Evolutionary conservation across 306 rosid species (phyloP), one percentile per base, ranked within the genome.

Genomic region (Oemleria cerasiformis): DNA sequence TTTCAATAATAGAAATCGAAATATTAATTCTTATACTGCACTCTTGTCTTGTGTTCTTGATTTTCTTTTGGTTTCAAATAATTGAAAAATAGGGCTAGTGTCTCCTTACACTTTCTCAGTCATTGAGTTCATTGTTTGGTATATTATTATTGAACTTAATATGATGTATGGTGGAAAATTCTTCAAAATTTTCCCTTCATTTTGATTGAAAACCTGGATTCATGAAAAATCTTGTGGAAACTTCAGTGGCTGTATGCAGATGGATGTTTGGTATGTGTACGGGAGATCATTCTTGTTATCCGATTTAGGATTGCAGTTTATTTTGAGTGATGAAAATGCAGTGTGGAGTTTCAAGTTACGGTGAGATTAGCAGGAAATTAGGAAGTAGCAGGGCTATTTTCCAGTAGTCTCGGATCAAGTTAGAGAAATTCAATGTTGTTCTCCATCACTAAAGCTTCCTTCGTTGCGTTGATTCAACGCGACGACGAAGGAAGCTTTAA

Each of bases 11-110:
- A 7, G 5, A n/a, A 16, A 7, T 65, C 16, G 48, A 68, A 50
- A 50, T 68, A n/a, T 30, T 68, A 3, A n/a, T 12, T 65, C 17
- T n/a, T 15, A 15, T 30, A 15, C 44, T 49, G 43, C 9, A 64
- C 6, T 64, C 68, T 20, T 42, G 50, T 63, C 67, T 63, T 41
- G 38, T 47, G 17, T 25, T 65, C 23, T 65, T 65, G 50, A 25
- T 58, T 2, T 30, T 25, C 16, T 56, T 56, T 49, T 14, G 55
- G 55, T 16, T 49, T 16, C 55, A 49, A 14, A 6, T 49, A 49
- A 16, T 16, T 49, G 55, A n/a, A 49, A 16, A 5, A 16, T 1
- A 7, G 4, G 16, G 16, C 15, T 14, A 49, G 36, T 30, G 36
- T 30, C 36, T 30, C 36, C 36, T 30, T 30, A 30, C 36, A 4